Base-by-base conservation (phyloP, 1,139 yeast species). In the Pichia sp. region DNA sequence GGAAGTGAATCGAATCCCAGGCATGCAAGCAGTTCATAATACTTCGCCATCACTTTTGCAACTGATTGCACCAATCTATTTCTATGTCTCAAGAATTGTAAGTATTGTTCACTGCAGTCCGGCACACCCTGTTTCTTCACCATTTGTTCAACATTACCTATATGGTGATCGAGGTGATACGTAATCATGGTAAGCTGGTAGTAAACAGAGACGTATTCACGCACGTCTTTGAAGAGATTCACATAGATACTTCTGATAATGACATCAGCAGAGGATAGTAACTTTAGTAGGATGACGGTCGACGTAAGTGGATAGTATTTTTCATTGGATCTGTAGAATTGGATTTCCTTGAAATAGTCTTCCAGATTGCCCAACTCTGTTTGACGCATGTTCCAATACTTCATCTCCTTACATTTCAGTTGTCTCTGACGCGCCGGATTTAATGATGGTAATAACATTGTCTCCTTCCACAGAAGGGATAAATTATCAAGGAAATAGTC, bases 401-500 rank as follows among this genome's bases (percentile, higher is more conserved):
- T 49, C 46, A 75, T 50, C 53, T 70, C 60, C 55, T 79, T 65
- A 50, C 77, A 56, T 55, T 80, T 59, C 49, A 74, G 66, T 52
- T 86, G 96, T 45, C 96, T 73, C 52, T 85, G 91, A 36, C 96
- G 70, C 37, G 94, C 77, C 19, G 85, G 76, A 52, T 88, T 88
- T 9, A 40, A 29, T 12, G 41, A 30, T 13, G 44, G 41, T 14
- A 40, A 19, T 15, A 35, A 32, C 3, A 35, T 8, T 4, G 28
- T 16, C 22, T 40, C 44, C 23, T 33, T 40, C 31, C 37, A 40
- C n/a, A 40, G 25, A n/a, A 32, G 16, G 14, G 44, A 33, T 16
- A 40, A 29, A 2, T 36, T 33, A 24, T 40, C 44, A 19, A 40
- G 10, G 27, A 38, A 40, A 30, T 33, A 38, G 26, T 30, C 28